These are phyloP conservation scores for Auriscalpium vulgare DNA, from an alignment of 768 basidiomycete genomes.

Conservation along the genomic window DNA sequence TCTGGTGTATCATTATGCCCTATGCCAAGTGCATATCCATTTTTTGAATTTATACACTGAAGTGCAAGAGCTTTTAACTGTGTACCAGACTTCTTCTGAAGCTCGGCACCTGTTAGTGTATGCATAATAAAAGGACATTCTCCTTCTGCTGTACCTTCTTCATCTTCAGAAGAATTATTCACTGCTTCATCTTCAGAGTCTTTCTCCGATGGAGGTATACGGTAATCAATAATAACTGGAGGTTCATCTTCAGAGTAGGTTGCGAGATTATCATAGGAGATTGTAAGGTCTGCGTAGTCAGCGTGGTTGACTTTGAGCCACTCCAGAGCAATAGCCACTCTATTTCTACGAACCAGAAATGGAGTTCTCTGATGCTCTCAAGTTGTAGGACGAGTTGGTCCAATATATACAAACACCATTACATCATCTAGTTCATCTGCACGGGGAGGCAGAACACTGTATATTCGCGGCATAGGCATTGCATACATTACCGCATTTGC, in stretches of 20 bases:
- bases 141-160: slow-evolving; percentile 21
- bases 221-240: slow-evolving; percentile 11
- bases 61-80: slow-evolving; percentile 19
- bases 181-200: slow-evolving; percentile 9
- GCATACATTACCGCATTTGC: slow-evolving; percentile 28
- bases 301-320: no score
- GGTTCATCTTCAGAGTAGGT: slow-evolving; percentile 15
- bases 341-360: slow-evolving; percentile 6
- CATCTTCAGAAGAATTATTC: slow-evolving; percentile 21
- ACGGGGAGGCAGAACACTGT: slow-evolving; percentile 25
- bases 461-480: slow-evolving; percentile 25
- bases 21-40: slow-evolving; percentile 22
- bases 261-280: slow-evolving; percentile 12
- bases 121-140: slow-evolving; percentile 31
- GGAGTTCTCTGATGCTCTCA: slow-evolving; percentile 18
- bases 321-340: slow-evolving; percentile 2
- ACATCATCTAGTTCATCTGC: slow-evolving; percentile 25
- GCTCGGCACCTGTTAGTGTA: slow-evolving; percentile 23
- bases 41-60: slow-evolving; percentile 18
- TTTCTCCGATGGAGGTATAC: not conserved
- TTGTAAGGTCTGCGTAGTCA: slow-evolving; percentile 1
- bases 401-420: slow-evolving; percentile 26
- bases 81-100: not conserved
- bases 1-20: slow-evolving; percentile 21
- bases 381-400: slow-evolving; percentile 20